phyloP scores from a whole-genome alignment of 1,284 basidiomycete species.

The Bondarzewia mesenterica region DNA sequence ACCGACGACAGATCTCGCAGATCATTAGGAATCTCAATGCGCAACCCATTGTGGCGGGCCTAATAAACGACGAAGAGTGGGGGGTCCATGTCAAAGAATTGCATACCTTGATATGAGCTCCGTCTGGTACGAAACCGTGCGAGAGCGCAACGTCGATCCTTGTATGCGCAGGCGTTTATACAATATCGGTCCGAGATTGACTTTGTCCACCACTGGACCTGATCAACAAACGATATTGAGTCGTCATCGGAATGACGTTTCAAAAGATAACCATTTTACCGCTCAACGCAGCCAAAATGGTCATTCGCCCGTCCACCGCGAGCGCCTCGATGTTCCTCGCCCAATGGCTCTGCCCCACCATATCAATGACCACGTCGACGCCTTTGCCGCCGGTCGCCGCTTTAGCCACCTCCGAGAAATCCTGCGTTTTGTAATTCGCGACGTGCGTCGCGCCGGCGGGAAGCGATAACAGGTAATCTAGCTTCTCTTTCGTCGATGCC shows the following conservation, averaged over 20 bases:
- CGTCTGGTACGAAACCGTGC: slow-evolving; percentile 75
- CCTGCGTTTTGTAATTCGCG: slow-evolving; percentile 82
- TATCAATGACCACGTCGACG: slow-evolving; percentile 83
- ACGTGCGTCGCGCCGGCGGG: slow-evolving; percentile 63
- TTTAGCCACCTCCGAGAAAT: slow-evolving; percentile 68
- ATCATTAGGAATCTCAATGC: too few relatives aligned
- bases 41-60: too few relatives aligned
- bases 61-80: too few relatives aligned
- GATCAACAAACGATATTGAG: too few relatives aligned
- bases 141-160: slow-evolving; percentile 82
- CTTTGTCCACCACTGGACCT: slow-evolving; percentile 60
- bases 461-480: slow-evolving; percentile 65
- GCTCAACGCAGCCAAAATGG: slow-evolving; percentile 59
- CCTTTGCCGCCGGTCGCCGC: slow-evolving; percentile 58
- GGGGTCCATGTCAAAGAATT: too few relatives aligned
- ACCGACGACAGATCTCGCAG: too few relatives aligned
- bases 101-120: slow-evolving; percentile 53
- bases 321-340: slow-evolving; percentile 74
- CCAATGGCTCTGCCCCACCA: slow-evolving; percentile 82
- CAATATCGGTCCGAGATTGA: slow-evolving; percentile 64
- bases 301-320: slow-evolving; percentile 75
- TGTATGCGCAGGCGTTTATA: slow-evolving; percentile 86
- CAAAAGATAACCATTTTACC: too few relatives aligned
- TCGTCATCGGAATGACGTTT: too few relatives aligned
- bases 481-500: slow-evolving; percentile 80